Percentiles rank a stretch among this genome's conserved stretches.
phyloP scores from a whole-genome alignment of 176 grass and related monocot genomes.

The Bonia amplexicaulis region DNA sequence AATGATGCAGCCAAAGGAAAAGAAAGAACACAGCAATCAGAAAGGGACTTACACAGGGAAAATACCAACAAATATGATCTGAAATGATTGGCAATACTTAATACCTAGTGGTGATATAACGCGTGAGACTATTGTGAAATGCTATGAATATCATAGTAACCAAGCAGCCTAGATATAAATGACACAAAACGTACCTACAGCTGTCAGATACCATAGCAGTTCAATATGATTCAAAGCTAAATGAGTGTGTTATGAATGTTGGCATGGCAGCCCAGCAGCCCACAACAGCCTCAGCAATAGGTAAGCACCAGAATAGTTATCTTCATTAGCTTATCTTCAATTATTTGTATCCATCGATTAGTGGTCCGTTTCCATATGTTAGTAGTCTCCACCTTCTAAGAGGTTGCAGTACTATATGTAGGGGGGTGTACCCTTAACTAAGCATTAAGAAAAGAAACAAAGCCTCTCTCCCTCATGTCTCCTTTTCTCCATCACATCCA shows the following conservation, averaged over 20 bases:
- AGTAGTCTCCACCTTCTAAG: not conserved
- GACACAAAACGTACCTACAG: not conserved
- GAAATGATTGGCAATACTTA: not conserved
- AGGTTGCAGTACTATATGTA: not conserved
- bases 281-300: not conserved
- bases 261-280: not conserved
- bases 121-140: not conserved
- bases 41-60: not conserved
- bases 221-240: not conserved
- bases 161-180: not conserved
- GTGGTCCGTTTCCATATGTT: not conserved
- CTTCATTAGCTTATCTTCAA: not conserved
- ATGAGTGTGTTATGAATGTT: not conserved
- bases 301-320: not conserved
- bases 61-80: not conserved
- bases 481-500: not conserved
- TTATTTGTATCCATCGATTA: not conserved
- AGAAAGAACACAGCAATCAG: not conserved
- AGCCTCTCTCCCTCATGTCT: not conserved
- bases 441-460: not conserved
- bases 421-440: not conserved
- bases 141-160: not conserved
- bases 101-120: not conserved
- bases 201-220: not conserved
- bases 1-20: slow-evolving; percentile 1